Evolutionary conservation across 306 rosid species (phyloP).

Genomic region (Mimosa pudica): DNA sequence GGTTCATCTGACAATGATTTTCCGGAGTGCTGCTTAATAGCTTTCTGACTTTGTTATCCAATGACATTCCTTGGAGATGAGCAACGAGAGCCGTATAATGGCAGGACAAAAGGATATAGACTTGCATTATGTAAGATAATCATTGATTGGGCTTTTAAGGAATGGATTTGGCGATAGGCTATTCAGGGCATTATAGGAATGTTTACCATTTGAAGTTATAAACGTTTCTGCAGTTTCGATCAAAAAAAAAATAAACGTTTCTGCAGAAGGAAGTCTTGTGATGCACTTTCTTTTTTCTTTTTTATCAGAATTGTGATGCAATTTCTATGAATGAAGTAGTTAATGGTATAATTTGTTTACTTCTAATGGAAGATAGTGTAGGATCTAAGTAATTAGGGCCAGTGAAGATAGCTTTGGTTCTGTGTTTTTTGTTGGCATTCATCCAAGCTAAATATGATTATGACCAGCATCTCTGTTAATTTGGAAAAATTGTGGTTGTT

Average conservation of each 20-base stretch:
- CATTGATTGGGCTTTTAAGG: background rate
- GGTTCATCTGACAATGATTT: background rate
- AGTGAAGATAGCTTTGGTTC: background rate
- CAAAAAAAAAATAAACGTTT: no score
- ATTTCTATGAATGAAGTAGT: background rate
- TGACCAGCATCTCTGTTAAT: slow-evolving; percentile 5
- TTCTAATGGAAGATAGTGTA: background rate
- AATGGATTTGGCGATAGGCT: background rate
- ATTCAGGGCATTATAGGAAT: background rate
- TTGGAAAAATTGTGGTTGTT: slow-evolving; percentile 1
- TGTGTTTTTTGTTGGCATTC: background rate
- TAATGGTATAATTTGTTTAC: background rate
- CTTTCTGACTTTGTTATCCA: slow-evolving; percentile 10
- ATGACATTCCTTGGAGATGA: background rate
- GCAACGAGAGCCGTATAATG: background rate
- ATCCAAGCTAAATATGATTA: background rate
- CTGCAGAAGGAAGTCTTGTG: background rate
- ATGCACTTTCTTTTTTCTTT: background rate
- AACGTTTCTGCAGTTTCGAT: background rate
- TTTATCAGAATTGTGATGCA: background rate
- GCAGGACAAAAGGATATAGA: background rate
- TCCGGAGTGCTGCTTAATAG: background rate
- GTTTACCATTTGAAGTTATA: background rate
- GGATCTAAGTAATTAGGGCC: background rate
- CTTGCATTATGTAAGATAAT: background rate